These are phyloP conservation scores for Botrytis medusae DNA, from an alignment of 2,329 filamentous ascomycete species.

Conservation along the genomic window DNA sequence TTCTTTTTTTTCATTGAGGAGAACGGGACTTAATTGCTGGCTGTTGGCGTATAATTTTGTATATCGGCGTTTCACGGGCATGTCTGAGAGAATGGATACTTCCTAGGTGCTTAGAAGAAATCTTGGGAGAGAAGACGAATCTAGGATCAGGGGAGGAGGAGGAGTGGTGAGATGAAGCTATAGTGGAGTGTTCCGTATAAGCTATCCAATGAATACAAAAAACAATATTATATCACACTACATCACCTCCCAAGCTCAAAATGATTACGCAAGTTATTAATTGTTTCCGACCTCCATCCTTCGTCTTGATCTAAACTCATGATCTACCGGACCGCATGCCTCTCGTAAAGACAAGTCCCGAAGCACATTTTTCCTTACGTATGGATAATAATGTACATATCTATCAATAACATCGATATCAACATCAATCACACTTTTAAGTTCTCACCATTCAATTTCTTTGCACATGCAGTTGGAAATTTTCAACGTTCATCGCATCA, in stretches of 20 bases:
- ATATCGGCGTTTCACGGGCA: slow-evolving; percentile 32
- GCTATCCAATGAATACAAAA: slow-evolving; percentile 11
- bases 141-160: slow-evolving; percentile 27
- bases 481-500: neutral
- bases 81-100: slow-evolving; percentile 29
- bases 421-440: neutral
- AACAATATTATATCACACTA: slow-evolving; percentile 11
- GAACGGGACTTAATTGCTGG: slow-evolving; percentile 26
- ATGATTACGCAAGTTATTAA: neutral
- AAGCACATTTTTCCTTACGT: neutral
- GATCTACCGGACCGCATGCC: neutral
- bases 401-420: neutral
- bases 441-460: neutral
- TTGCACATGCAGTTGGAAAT: neutral
- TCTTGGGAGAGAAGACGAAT: slow-evolving; percentile 3
- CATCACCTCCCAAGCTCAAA: neutral
- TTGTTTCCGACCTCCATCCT: neutral
- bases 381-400: neutral
- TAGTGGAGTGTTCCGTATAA: neutral
- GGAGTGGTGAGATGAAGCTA: neutral
- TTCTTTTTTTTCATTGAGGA: slow-evolving; percentile 18
- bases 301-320: neutral
- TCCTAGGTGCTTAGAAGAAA: slow-evolving; percentile 5
- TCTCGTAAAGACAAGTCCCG: neutral
- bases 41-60: slow-evolving; percentile 34